These are phyloP conservation scores for Eustoma russellianum DNA, from an alignment of 257 asterid species.

Conservation along the genomic window DNA sequence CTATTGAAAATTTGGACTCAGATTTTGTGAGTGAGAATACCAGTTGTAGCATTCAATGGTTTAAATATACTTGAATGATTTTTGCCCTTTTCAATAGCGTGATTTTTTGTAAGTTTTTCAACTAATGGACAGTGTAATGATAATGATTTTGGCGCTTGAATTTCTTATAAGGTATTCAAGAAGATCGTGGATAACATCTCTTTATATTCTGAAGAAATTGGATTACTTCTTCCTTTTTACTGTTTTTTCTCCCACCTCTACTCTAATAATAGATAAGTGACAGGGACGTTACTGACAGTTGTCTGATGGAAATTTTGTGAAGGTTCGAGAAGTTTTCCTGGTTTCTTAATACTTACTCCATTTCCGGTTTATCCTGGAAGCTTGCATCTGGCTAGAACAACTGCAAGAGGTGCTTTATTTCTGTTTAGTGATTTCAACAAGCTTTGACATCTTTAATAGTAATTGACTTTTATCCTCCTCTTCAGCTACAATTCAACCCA, in stretches of 20 bases:
- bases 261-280: slow-evolving; percentile 1
- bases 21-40: no score
- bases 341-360: slow-evolving; percentile 22
- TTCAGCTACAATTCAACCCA: slow-evolving; percentile 71
- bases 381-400: slow-evolving; percentile 14
- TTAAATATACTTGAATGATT: no score
- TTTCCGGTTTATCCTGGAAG: slow-evolving; percentile 24
- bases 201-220: background rate
- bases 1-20: no score
- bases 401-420: slow-evolving; percentile 39
- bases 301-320: slow-evolving; percentile 11
- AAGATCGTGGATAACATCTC: background rate
- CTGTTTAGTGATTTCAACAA: slow-evolving; percentile 1
- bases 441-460: slow-evolving; percentile 2
- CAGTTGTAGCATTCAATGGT: no score
- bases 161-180: background rate
- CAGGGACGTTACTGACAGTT: background rate
- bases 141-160: background rate
- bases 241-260: no score
- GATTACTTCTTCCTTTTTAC: background rate
- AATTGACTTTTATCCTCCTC: slow-evolving; percentile 10
- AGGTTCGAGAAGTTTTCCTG: slow-evolving; percentile 41
- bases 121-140: background rate
- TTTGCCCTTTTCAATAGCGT: no score
- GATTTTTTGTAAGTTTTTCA: no score